Conservation (phyloP, 805 yeast species). For the Saccharomycopsis sp. region DNA sequence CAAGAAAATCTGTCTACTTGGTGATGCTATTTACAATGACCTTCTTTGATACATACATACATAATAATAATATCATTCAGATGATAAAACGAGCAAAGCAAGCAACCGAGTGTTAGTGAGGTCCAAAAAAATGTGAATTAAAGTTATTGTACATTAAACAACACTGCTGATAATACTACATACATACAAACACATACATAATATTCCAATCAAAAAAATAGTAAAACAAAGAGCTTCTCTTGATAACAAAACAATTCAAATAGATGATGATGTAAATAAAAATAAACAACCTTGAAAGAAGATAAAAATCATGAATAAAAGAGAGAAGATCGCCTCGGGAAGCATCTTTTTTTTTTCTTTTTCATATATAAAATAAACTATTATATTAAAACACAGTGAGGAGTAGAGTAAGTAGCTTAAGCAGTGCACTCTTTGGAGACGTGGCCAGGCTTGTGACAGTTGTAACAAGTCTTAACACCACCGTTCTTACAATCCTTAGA, state of each 20-base stretch:
- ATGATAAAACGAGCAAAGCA: too few species aligned
- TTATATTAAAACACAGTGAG: neutral
- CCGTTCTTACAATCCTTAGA: slow-evolving; percentile 24
- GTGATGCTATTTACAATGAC: neutral
- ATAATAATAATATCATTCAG: too few species aligned
- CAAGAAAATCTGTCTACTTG: neutral
- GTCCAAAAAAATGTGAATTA: too few species aligned
- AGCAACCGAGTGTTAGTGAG: too few species aligned
- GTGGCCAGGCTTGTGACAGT: slow-evolving; percentile 78
- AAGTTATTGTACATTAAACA: neutral
- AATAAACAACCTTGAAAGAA: neutral
- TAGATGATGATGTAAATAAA: neutral
- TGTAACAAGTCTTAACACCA: slow-evolving; percentile 46
- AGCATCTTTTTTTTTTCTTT: neutral
- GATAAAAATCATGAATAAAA: neutral
- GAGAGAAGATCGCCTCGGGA: neutral
- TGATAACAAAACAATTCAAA: neutral
- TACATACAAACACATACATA: neutral
- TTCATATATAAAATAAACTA: neutral
- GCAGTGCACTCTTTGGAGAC: slow-evolving; percentile 68
- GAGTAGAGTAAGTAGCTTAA: neutral
- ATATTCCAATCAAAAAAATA: neutral
- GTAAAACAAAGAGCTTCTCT: neutral
- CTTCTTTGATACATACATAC: too few species aligned
- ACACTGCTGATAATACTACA: neutral